phyloP scores from a whole-genome alignment of 2,329 filamentous ascomycete genomes.

The Ramularia endophylla region DNA sequence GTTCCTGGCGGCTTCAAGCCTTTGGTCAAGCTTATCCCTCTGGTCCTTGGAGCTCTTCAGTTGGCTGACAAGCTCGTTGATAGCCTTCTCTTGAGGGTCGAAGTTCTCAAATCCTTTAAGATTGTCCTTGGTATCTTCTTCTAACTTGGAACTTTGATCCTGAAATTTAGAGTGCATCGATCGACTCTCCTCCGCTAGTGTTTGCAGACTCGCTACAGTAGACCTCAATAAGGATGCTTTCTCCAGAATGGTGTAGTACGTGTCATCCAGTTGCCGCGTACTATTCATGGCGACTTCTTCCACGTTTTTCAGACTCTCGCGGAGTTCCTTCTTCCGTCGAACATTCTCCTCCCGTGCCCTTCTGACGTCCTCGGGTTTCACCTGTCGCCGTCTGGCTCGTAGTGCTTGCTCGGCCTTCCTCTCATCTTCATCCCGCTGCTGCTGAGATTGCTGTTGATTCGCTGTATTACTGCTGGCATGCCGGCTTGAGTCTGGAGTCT shows the following conservation, averaged over 20 bases:
- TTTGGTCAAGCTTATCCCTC: constrained; percentile 53
- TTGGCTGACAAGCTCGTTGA: constrained; percentile 56
- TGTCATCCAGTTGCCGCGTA: constrained; percentile 63
- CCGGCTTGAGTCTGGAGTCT: constrained; percentile 20
- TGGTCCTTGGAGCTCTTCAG: constrained; percentile 56
- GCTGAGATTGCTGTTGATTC: constrained; percentile 8
- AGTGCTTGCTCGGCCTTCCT: constrained; percentile 17
- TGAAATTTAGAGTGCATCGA: constrained; percentile 45
- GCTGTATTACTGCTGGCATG: constrained; percentile 16
- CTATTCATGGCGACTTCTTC: constrained; percentile 52
- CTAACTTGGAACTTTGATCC: constrained; percentile 53
- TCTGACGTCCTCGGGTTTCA: constrained; percentile 36
- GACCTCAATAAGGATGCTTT: constrained; percentile 59
- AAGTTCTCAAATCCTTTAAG: constrained; percentile 58
- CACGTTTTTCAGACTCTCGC: constrained; percentile 41
- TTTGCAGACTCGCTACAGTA: constrained; percentile 59
- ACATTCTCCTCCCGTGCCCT: constrained; percentile 34
- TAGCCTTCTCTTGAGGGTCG: constrained; percentile 57
- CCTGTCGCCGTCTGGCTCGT: constrained; percentile 16
- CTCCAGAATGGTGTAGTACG: constrained; percentile 67
- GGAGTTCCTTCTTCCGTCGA: constrained; percentile 37
- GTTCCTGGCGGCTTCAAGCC: constrained; percentile 59
- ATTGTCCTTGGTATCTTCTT: constrained; percentile 55
- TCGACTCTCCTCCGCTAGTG: constrained; percentile 58
- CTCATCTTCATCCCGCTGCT: constrained; percentile 10